Evolutionary conservation across 139 green algal genomes (phyloP).

Genomic region (Asterochloris erici): DNA sequence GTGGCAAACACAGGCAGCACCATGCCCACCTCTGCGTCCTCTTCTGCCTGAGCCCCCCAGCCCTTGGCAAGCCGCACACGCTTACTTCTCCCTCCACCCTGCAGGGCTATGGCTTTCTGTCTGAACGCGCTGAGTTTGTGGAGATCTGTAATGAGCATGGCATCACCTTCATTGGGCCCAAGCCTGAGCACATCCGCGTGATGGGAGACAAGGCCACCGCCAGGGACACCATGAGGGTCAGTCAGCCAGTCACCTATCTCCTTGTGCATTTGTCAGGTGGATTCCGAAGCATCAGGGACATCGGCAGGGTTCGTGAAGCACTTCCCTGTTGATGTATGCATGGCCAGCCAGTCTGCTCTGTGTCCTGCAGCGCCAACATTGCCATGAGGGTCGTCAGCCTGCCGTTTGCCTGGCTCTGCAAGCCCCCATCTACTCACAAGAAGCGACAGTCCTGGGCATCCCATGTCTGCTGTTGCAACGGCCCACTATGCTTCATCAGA

Average conservation of each 20-base stretch:
- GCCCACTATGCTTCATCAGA: too few relatives aligned
- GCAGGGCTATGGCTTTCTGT: slow-evolving; percentile 95
- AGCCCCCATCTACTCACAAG: not conserved
- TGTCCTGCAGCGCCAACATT: too few relatives aligned
- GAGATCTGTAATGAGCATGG: slow-evolving; percentile 95
- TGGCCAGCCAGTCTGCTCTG: too few relatives aligned
- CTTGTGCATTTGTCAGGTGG: not conserved
- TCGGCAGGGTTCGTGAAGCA: too few relatives aligned
- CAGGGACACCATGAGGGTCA: slow-evolving; percentile 89
- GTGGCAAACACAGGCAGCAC: too few relatives aligned
- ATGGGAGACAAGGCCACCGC: slow-evolving; percentile 98
- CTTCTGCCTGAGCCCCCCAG: too few relatives aligned
- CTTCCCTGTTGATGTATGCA: too few relatives aligned
- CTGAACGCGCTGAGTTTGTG: slow-evolving; percentile 94
- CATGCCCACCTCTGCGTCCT: too few relatives aligned
- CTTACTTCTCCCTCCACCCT: not conserved
- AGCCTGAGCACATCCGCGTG: slow-evolving; percentile 77
- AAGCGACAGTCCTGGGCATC: not conserved
- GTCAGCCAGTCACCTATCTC: not conserved
- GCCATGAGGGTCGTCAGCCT: too few relatives aligned
- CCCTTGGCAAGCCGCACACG: not conserved
- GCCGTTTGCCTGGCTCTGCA: too few relatives aligned
- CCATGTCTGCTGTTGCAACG: too few relatives aligned
- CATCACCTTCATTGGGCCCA: slow-evolving; percentile 96
- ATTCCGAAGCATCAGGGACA: too few relatives aligned